These are phyloP conservation scores for Firmiana major DNA, from an alignment of 345 rosid genomes.

Conservation along the genomic window DNA sequence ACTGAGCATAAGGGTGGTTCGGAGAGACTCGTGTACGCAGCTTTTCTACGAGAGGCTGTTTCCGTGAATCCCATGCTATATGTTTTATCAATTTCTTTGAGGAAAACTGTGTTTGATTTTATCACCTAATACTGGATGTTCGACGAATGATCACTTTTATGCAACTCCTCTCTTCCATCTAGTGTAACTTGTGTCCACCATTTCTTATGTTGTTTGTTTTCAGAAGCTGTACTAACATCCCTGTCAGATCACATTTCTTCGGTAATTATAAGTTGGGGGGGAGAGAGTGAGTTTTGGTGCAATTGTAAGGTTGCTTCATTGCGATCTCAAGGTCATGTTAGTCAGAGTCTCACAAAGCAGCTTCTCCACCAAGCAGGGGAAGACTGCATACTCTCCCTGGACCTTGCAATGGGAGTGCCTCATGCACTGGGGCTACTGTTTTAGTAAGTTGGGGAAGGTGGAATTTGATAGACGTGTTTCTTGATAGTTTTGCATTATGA, in stretches of 20 bases:
- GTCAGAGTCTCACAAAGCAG: not conserved
- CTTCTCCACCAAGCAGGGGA: not conserved
- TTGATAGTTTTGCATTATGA: not conserved
- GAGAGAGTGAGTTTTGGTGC: not conserved
- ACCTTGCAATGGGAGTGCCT: not conserved
- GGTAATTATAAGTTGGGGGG: not conserved
- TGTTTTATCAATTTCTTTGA: too few species aligned
- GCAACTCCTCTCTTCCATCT: not conserved
- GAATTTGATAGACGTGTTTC: not conserved
- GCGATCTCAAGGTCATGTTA: not conserved
- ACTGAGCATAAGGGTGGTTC: too few species aligned
- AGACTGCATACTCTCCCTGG: not conserved
- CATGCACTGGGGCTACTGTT: not conserved
- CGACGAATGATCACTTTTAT: not conserved
- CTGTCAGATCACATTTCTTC: not conserved
- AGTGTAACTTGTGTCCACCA: not conserved
- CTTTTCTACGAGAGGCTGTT: too few species aligned
- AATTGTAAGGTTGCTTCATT: not conserved
- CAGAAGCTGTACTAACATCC: not conserved
- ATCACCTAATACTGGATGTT: slow-evolving; percentile 1
- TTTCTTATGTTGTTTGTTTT: not conserved
- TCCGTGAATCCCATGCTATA: too few species aligned
- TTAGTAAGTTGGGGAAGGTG: not conserved
- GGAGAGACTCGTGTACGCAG: too few species aligned
- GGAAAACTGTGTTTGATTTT: not conserved